Conservation (phyloP, 1,139 yeast species). For the Saccharomycopsis phalli region DNA sequence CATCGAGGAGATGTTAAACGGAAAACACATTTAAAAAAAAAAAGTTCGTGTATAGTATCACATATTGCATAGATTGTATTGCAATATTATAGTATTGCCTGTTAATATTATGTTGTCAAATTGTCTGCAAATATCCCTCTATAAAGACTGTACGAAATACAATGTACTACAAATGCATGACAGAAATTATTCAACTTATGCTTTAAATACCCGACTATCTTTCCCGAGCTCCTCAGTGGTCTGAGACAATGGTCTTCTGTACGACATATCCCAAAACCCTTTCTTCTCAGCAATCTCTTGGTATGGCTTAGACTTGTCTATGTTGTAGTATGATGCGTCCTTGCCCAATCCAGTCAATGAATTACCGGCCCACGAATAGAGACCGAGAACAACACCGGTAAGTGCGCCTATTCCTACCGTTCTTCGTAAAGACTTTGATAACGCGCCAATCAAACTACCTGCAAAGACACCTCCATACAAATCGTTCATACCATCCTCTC, state of each 20-base stretch:
- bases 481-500: conserved; percentile 38
- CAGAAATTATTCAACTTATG: no score
- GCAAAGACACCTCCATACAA: conserved; percentile 43
- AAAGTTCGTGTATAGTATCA: no score
- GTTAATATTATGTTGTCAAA: no score
- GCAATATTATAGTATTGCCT: no score
- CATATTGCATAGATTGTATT: no score
- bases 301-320: conserved; percentile 23
- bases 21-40: no score
- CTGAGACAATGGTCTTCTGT: conserved; percentile 76
- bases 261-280: conserved; percentile 75
- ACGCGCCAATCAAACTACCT: conserved; percentile 35
- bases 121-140: no score
- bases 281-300: conserved; percentile 35
- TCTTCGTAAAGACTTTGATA: conserved; percentile 34
- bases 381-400: conserved; percentile 31
- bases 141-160: no score
- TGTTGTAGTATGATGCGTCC: conserved; percentile 26
- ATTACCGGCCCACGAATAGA: conserved; percentile 40
- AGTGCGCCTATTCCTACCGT: conserved; percentile 36
- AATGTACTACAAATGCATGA: not conserved
- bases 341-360: conserved; percentile 30
- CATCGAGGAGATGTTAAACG: conserved; percentile 10
- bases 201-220: conserved; percentile 16
- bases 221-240: conserved; percentile 66